Evolutionary conservation across 352 stramenopile species (phyloP), one percentile per base, ranked within the genome.

Genomic region (Phytophthora litchii): DNA sequence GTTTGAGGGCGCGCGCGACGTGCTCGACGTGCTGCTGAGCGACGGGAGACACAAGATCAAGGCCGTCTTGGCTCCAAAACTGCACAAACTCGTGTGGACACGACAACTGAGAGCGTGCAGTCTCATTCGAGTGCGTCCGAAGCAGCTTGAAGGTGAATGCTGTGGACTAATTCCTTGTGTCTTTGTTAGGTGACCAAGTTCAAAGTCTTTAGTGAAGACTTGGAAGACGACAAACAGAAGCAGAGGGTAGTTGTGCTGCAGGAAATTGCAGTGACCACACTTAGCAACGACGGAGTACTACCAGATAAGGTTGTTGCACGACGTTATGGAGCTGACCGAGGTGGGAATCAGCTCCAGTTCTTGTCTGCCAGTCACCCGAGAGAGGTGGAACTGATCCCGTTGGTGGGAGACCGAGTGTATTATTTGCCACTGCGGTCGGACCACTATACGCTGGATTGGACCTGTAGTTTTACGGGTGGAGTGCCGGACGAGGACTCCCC

Each of bases 11-110:
- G 55, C 73, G 3, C 55, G 49, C 27, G 68, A 89, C 45, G 70
- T 80, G 12, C 89, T 88, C 34, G 83, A 92, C 50, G 32, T 89
- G 35, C 43, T 92, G 12, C 27, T 92, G 46, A 92, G 78, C 53
- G 83, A 92, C 38, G 83, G 78, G 0, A 49, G 42, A 12, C 50
- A 73, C 42, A 87, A 86, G 48, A 68, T 77, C 31, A 89, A 88
- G 62, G 74, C 67, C 17, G 11, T 89, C 11, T 45, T 89, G 36
- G 57, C 60, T 1, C 68, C 76, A 3, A 38, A 50, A 17, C 54
- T 78, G 17, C 70, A 87, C 49, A 11, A 59, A 14, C 49, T 85
- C 4, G 57, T 90, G 11, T 87, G 78, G 69, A 71, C 40, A 17
- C 45, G 74, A 0, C 54, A 70, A 3, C 45, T 84, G 8, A 38